Conservation (phyloP, 108 stramenopile genomes). For the Bacterosira constricta region DNA sequence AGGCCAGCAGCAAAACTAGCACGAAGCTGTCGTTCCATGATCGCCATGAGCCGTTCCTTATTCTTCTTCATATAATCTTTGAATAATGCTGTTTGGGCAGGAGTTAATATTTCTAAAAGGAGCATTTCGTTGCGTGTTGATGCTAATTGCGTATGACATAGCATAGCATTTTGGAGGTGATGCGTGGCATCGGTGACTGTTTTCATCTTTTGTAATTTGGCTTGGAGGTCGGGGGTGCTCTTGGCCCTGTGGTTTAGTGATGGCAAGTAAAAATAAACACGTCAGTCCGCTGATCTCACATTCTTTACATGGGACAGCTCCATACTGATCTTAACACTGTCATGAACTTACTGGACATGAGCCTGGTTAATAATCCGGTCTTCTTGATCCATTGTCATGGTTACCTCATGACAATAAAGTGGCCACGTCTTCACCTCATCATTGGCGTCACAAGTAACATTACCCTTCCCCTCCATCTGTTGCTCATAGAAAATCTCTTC, state of each 20-base stretch:
- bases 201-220: conserved; percentile 51
- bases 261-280: neutral
- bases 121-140: conserved; percentile 53
- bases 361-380: conserved; percentile 63
- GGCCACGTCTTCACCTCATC: conserved; percentile 79
- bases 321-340: too few relatives aligned
- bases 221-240: conserved; percentile 34
- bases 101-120: conserved; percentile 65
- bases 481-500: conserved; percentile 68
- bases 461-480: conserved; percentile 3
- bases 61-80: conserved; percentile 68
- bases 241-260: conserved; percentile 20
- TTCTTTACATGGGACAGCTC: too few relatives aligned
- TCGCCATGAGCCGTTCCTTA: conserved; percentile 39
- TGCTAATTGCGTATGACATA: conserved; percentile 58
- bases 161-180: conserved; percentile 60
- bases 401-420: conserved; percentile 77
- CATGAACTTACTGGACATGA: conserved; percentile 46
- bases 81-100: conserved; percentile 60
- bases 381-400: conserved; percentile 87
- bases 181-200: conserved; percentile 57
- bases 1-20: neutral
- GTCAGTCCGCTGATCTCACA: too few relatives aligned
- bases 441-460: conserved; percentile 33
- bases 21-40: conserved; percentile 12